phyloP scores from a whole-genome alignment of 2,329 filamentous ascomycete genomes.

The Fusarium lateritium region DNA sequence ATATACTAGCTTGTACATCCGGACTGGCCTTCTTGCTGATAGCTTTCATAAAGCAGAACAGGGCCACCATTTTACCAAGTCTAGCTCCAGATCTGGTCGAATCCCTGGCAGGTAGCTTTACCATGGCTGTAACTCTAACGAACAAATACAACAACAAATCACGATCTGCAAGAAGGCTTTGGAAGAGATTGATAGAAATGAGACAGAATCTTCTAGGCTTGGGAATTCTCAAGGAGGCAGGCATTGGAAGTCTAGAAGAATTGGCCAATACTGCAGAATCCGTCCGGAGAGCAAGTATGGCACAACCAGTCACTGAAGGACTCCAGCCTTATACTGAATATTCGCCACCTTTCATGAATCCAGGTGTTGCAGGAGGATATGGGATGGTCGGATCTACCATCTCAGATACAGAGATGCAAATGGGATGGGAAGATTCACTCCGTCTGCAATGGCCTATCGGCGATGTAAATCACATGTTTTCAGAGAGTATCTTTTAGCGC shows the following conservation, averaged over 20 bases:
- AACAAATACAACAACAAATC: slow-evolving; percentile 26
- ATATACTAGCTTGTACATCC: slow-evolving; percentile 27
- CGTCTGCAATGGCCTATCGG: slow-evolving; percentile 34
- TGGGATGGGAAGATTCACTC: slow-evolving; percentile 34
- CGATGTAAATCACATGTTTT: slow-evolving; percentile 39
- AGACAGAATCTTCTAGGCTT: slow-evolving; percentile 19
- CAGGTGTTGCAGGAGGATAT: not conserved
- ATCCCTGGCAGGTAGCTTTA: slow-evolving; percentile 27
- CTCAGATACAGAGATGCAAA: slow-evolving; percentile 33
- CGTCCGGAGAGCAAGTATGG: slow-evolving; percentile 13
- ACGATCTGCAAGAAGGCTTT: slow-evolving; percentile 20
- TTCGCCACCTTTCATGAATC: slow-evolving; percentile 18
- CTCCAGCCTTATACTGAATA: slow-evolving; percentile 12
- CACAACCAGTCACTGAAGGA: not conserved
- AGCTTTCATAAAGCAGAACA: slow-evolving; percentile 38
- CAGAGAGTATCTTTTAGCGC: slow-evolving; percentile 31
- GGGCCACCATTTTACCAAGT: slow-evolving; percentile 16
- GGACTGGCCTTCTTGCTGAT: slow-evolving; percentile 30
- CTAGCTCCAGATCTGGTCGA: slow-evolving; percentile 22
- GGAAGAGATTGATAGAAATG: slow-evolving; percentile 30
- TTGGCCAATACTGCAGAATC: slow-evolving; percentile 28
- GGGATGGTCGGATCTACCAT: not conserved
- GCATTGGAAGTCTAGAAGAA: slow-evolving; percentile 15
- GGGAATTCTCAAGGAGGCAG: slow-evolving; percentile 13
- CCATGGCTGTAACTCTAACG: slow-evolving; percentile 29